Evolutionary conservation across 805 yeast species (phyloP), one percentile per base, ranked within the genome.

Genomic region (Yamadazyma phyllophila): DNA sequence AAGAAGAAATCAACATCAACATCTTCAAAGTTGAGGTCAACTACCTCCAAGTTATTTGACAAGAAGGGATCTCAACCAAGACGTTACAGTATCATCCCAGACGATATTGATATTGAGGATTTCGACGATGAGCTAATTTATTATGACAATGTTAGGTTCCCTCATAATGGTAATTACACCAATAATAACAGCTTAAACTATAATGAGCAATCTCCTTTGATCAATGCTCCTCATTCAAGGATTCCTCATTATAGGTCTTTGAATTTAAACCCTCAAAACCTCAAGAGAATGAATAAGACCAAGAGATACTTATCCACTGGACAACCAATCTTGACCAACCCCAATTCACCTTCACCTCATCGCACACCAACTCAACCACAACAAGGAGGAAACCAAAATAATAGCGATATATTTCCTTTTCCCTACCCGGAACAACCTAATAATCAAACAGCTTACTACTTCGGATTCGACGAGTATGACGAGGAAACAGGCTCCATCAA

Each of bases 31-130:
- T 64, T 81, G 37, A 62, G 86, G 34, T 80, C 90, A 2, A 84
- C 89, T 1, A 83, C 90, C 0, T 83, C 90, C 1, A 82, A 83
- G 50, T 65, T 85, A 5, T 85, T 86, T 61, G 92, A 85, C 55
- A 77, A 80, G 10, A 83, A 80, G 53, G 90, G 88, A 1, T 79
- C 84, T 0, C 85, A 82, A 39, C 80, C 88, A 5, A 72, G 91
- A 56, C 67, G 90, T 29, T 85, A 85, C 56, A 82, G 90, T 15
- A 87, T 85, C 15, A 77, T 81, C 2, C 85, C 85, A 0, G 85
- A 81, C 56, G 82, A 81, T 58, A 73, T 71, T 14, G 81, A 74
- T 50, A 72, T 73, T 36, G 84, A 78, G 45, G 79, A 72, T 44
- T 72, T 73, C 47, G 83, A 77, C 49, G 83, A 76, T 49, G 83